Conservation (phyloP, 306 rosid genomes). For the Quercus wislizeni region DNA sequence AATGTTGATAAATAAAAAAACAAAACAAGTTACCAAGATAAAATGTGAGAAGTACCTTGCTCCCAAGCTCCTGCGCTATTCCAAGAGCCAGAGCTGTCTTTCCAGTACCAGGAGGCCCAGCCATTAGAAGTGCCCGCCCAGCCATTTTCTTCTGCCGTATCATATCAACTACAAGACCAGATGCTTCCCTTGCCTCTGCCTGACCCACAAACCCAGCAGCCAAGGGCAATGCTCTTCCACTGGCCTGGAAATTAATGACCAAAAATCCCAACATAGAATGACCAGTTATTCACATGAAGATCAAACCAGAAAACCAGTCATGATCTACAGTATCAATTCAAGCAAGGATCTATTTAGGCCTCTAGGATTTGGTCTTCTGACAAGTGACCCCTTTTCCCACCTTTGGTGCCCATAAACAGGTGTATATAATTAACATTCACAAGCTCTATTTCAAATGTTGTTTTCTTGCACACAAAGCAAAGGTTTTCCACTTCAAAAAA, state of each 20-base stretch:
- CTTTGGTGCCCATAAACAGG: background rate
- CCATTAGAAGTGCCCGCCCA: slow-evolving; percentile 89
- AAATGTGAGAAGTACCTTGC: slow-evolving; percentile 61
- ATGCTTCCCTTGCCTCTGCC: slow-evolving; percentile 90
- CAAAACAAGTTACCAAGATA: background rate
- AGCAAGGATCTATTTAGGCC: background rate
- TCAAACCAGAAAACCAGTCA: background rate
- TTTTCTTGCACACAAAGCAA: background rate
- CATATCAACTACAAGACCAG: slow-evolving; percentile 93
- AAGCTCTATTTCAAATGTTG: background rate
- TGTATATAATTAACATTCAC: background rate
- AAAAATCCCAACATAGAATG: background rate
- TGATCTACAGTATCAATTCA: background rate
- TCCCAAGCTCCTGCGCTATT: slow-evolving; percentile 92
- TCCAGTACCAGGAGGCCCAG: slow-evolving; percentile 98
- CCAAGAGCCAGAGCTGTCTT: slow-evolving; percentile 98
- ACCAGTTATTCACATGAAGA: slow-evolving; percentile 3
- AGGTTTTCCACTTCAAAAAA: no score
- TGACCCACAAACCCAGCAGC: slow-evolving; percentile 97
- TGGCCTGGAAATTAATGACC: slow-evolving; percentile 40
- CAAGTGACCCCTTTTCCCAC: background rate
- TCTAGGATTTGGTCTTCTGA: background rate
- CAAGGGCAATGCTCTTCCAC: slow-evolving; percentile 71
- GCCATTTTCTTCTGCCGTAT: slow-evolving; percentile 98
- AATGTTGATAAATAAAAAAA: background rate